Evolutionary conservation across 306 rosid species (phyloP), one percentile per base, ranked within the genome.

Genomic region (Cucumis hystrix): DNA sequence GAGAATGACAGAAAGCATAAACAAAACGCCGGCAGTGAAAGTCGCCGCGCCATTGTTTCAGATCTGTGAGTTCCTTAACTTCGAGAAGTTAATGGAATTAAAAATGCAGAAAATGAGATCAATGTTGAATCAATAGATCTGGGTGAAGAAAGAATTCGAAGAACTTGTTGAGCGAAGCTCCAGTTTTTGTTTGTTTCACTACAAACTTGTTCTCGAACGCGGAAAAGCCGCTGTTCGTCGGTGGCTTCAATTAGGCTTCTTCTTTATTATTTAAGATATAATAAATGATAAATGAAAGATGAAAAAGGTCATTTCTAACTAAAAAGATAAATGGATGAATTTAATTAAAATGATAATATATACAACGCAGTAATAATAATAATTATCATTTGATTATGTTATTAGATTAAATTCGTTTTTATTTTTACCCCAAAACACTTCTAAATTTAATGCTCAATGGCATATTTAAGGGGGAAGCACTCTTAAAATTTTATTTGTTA

Each of bases 21-120:
- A 79, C 75, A 78, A 49, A 85, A 80, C 21, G 88, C 82, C 14
- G 81, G 28, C 3, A 86, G 30, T 28, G 80, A 84, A 63, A 85
- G 51, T 30, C 82, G 88, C 16, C 79, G 75, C 85, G 84, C 89
- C 97, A 91, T 90, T 74, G 2, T 28, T 17, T 12, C 66, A 54
- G 82, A 81, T 81, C 74, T 74, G 41, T 60, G 43, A 59, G 51
- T 57, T 57, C 37, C 57, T 76, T 76, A 21, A 60, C 52, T 76
- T 21, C 57, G 11, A 74, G 66, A 21, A 75, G 21, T 37, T 56
- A 7, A 54, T 57, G 37, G n/a, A 60, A 21, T 59, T 60, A 39
- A 75, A 75, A 74, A 35, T 54, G 23, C 74, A 45, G 60, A 49
- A n/a, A 47, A 47, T 33, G 58, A 49, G 49, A 49, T 71, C 60